Percentiles rank a stretch among this genome's conserved stretches.
Conservation (phyloP, 75 land plant genomes). For the Chamaecyparis obtusa region DNA sequence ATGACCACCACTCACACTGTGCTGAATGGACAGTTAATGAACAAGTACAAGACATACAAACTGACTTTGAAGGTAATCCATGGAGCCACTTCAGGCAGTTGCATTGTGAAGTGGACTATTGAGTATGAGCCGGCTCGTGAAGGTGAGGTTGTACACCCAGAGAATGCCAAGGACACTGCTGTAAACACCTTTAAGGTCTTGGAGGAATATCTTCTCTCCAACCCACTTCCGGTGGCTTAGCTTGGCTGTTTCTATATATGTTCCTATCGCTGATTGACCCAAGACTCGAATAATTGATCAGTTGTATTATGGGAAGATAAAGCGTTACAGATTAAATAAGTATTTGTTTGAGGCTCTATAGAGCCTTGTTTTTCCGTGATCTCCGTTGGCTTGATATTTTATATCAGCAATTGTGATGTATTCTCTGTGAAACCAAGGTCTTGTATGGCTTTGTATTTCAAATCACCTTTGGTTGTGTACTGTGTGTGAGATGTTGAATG, state of each 20-base stretch:
- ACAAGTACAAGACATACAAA: constrained; percentile 46
- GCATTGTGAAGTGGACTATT: constrained; percentile 12
- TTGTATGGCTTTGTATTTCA: no score
- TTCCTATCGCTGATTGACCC: background rate
- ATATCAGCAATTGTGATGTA: no score
- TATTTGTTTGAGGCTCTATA: no score
- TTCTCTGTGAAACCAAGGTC: no score
- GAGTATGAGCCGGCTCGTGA: constrained; percentile 25
- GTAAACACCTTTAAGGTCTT: constrained; percentile 22
- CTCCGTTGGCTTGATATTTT: no score
- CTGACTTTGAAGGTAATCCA: constrained; percentile 21
- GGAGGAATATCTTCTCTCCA: constrained; percentile 25
- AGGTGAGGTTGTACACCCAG: constrained; percentile 19
- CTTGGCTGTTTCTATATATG: no score
- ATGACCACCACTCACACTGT: constrained; percentile 40
- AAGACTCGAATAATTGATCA: background rate
- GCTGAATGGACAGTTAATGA: constrained; percentile 44
- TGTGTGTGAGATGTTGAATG: no score
- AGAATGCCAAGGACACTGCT: constrained; percentile 15
- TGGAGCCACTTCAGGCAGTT: constrained; percentile 16
- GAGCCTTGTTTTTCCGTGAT: no score
- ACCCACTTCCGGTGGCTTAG: background rate
- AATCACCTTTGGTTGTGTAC: no score
- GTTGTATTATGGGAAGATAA: no score
- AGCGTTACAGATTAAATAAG: no score